phyloP scores from a whole-genome alignment of 768 basidiomycete genomes.

The Tricholoma terreum region DNA sequence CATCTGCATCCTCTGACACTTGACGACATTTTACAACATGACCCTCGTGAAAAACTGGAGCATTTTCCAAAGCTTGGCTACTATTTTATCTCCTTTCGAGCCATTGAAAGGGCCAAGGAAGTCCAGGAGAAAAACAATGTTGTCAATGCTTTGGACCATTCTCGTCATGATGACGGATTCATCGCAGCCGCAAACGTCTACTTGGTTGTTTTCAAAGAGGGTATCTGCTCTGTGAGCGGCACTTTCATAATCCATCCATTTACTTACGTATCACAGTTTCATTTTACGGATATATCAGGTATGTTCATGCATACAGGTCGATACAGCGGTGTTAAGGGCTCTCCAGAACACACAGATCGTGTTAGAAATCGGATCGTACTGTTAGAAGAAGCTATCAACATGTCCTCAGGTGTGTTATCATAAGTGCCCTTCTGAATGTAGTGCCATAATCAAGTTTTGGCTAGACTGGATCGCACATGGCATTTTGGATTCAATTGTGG shows the following conservation, averaged over 20 bases:
- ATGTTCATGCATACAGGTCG: constrained; percentile 4
- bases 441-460: neutral
- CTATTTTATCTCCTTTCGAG: constrained; percentile 85
- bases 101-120: constrained; percentile 61
- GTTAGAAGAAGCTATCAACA: constrained; percentile 57
- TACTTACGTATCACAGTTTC: constrained; percentile 54
- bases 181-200: constrained; percentile 85
- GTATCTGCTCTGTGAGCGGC: constrained; percentile 67
- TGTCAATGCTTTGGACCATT: constrained; percentile 17
- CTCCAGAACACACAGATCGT: constrained; percentile 68
- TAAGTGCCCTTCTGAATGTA: neutral
- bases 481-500: constrained; percentile 89
- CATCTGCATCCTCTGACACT: constrained; percentile 90
- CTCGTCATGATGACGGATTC: constrained; percentile 35
- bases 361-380: constrained; percentile 69
- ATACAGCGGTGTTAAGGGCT: neutral
- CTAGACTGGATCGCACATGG: constrained; percentile 94
- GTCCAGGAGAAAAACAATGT: constrained; percentile 28
- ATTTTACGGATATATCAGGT: constrained; percentile 83
- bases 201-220: constrained; percentile 83
- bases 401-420: constrained; percentile 64
- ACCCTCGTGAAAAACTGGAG: constrained; percentile 90
- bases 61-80: constrained; percentile 85
- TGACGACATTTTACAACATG: constrained; percentile 90
- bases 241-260: neutral